phyloP scores from a whole-genome alignment of 352 stramenopile species.

The Phytophthora kernoviae region DNA sequence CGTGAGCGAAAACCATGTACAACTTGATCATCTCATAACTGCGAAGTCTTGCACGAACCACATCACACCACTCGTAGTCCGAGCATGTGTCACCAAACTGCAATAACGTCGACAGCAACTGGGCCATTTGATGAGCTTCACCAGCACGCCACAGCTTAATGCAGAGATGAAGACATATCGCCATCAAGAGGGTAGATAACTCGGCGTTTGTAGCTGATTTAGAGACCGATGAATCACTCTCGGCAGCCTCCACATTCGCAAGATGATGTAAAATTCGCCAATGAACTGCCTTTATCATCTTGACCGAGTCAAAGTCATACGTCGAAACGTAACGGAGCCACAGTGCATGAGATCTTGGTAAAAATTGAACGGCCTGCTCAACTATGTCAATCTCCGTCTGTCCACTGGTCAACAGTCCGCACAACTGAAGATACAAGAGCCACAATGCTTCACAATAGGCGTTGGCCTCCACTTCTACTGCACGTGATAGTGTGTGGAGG shows the following conservation, averaged over 20 bases:
- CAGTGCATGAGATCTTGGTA: slow-evolving; percentile 41
- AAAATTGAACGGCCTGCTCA: slow-evolving; percentile 47
- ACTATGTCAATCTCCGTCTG: slow-evolving; percentile 43
- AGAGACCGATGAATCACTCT: slow-evolving; percentile 1
- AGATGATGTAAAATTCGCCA: slow-evolving; percentile 43
- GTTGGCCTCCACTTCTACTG: slow-evolving; percentile 51
- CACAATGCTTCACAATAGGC: slow-evolving; percentile 50
- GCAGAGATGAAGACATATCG: slow-evolving; percentile 42
- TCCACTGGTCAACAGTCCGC: slow-evolving; percentile 23
- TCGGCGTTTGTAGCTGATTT: slow-evolving; percentile 11
- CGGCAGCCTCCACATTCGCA: slow-evolving; percentile 11
- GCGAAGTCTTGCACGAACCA: slow-evolving; percentile 25
- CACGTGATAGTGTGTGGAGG: slow-evolving; percentile 42
- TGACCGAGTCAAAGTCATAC: slow-evolving; percentile 43
- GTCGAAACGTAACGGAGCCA: slow-evolving; percentile 50
- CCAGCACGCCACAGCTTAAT: slow-evolving; percentile 38
- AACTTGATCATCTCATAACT: slow-evolving; percentile 25
- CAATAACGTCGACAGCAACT: slow-evolving; percentile 34
- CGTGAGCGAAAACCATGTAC: slow-evolving; percentile 28
- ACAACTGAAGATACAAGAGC: slow-evolving; percentile 49
- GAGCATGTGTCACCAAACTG: slow-evolving; percentile 20
- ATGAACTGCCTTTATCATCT: slow-evolving; percentile 33
- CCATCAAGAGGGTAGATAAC: slow-evolving; percentile 35
- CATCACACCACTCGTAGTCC: slow-evolving; percentile 31
- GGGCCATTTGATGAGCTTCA: slow-evolving; percentile 20